phyloP scores from a whole-genome alignment of 805 yeast genomes.

The Candida michaelii region DNA sequence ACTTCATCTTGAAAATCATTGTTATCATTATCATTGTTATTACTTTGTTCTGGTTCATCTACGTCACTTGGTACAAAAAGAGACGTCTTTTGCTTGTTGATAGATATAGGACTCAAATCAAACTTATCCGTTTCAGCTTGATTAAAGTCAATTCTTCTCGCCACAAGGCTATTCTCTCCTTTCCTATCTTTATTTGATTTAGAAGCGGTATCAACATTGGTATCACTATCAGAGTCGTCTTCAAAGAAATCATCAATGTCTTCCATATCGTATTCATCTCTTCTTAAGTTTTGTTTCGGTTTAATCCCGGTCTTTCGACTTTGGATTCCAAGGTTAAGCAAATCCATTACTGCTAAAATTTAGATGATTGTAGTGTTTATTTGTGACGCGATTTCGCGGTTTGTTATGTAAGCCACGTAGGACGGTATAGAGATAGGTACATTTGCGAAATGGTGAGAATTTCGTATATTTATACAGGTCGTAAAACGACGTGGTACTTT shows the following conservation, averaged over 20 bases:
- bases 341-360: conserved; percentile 28
- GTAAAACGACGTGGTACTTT: too few relatives aligned
- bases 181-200: neutral
- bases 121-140: conserved; percentile 33
- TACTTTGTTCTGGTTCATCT: neutral
- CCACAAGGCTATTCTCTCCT: conserved; percentile 15
- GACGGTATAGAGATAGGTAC: too few relatives aligned
- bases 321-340: conserved; percentile 51
- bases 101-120: conserved; percentile 29
- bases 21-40: neutral
- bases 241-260: conserved; percentile 67
- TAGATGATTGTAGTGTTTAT: neutral
- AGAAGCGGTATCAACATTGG: neutral
- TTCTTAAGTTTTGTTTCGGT: conserved; percentile 45
- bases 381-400: conserved; percentile 3
- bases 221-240: conserved; percentile 30
- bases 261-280: conserved; percentile 65
- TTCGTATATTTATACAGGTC: too few relatives aligned
- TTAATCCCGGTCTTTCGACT: conserved; percentile 68
- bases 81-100: conserved; percentile 3
- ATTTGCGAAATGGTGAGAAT: too few relatives aligned
- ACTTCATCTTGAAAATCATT: conserved; percentile 1
- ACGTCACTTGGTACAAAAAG: neutral
- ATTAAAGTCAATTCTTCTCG: conserved; percentile 36
- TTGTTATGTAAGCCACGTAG: too few relatives aligned